Percentiles rank a stretch among this genome's conserved stretches.
Evolutionary conservation across 768 basidiomycete genomes (phyloP).

Genomic region (Tremella mesenterica): DNA sequence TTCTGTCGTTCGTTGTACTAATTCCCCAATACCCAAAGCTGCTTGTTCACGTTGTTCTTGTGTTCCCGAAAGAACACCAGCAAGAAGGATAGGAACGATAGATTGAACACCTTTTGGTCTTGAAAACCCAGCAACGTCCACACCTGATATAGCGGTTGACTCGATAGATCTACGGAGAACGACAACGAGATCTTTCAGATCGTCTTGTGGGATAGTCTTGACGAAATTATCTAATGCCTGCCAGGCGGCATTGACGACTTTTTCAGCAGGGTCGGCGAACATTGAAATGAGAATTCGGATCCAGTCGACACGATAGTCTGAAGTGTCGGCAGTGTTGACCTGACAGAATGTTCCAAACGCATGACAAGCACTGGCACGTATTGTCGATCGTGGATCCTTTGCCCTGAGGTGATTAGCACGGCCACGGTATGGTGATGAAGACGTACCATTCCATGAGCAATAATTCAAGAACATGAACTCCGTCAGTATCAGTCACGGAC

Average conservation of each 20-base stretch:
- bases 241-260: constrained; percentile 66
- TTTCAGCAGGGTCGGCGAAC: constrained; percentile 59
- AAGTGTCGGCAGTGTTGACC: constrained; percentile 67
- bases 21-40: constrained; percentile 90
- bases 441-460: constrained; percentile 76
- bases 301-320: constrained; percentile 87
- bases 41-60: constrained; percentile 86
- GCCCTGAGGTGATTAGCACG: constrained; percentile 52
- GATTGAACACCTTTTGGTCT: constrained; percentile 68
- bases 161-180: constrained; percentile 83
- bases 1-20: constrained; percentile 80
- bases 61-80: constrained; percentile 85
- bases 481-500: constrained; percentile 77
- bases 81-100: constrained; percentile 75
- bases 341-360: constrained; percentile 77
- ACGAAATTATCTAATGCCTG: constrained; percentile 74
- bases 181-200: constrained; percentile 80
- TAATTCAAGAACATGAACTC: constrained; percentile 81
- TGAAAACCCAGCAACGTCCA: constrained; percentile 74
- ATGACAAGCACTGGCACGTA: constrained; percentile 69
- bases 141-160: constrained; percentile 66
- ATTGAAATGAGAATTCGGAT: constrained; percentile 75
- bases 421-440: not conserved
- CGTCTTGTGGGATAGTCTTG: constrained; percentile 84
- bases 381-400: constrained; percentile 60